These are phyloP conservation scores for Trichoderma sp. DNA, from an alignment of 2,329 filamentous ascomycete species.

Conservation along the genomic window DNA sequence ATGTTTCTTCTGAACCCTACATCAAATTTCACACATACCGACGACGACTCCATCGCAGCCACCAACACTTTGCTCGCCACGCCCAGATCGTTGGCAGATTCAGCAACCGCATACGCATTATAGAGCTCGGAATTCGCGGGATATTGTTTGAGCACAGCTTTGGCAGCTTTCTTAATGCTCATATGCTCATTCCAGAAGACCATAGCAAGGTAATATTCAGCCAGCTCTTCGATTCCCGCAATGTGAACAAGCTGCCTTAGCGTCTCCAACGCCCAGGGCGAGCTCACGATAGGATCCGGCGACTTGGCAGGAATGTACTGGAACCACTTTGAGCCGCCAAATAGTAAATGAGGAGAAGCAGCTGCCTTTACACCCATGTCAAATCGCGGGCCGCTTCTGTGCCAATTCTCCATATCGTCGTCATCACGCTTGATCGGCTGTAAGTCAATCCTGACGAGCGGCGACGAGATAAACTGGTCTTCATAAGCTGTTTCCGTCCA, in stretches of 20 bases:
- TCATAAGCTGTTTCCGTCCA: slow-evolving; percentile 32
- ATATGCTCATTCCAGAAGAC: slow-evolving; percentile 54
- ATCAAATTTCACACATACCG: slow-evolving; percentile 27
- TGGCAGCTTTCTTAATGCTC: slow-evolving; percentile 66
- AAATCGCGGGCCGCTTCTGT: slow-evolving; percentile 31
- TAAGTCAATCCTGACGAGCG: slow-evolving; percentile 1
- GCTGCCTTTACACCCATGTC: slow-evolving; percentile 28
- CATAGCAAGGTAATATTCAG: slow-evolving; percentile 68
- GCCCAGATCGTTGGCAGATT: slow-evolving; percentile 53
- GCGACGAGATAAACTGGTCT: slow-evolving; percentile 31
- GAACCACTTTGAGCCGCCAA: slow-evolving; percentile 47
- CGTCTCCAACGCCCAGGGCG: slow-evolving; percentile 50
- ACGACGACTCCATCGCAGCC: slow-evolving; percentile 52
- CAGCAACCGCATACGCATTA: slow-evolving; percentile 73
- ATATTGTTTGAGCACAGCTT: slow-evolving; percentile 66
- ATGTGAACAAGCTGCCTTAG: slow-evolving; percentile 58
- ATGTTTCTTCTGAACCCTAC: neutral
- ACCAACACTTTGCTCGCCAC: slow-evolving; percentile 63
- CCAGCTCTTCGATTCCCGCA: slow-evolving; percentile 41
- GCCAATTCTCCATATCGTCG: slow-evolving; percentile 24
- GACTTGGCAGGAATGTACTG: slow-evolving; percentile 34
- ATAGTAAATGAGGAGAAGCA: slow-evolving; percentile 51
- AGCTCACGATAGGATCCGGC: slow-evolving; percentile 28
- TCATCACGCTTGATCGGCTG: slow-evolving; percentile 15
- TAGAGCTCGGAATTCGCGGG: slow-evolving; percentile 66